These are phyloP conservation scores for Letharia columbiana DNA, from an alignment of 495 filamentous ascomycete genomes.

Conservation along the genomic window DNA sequence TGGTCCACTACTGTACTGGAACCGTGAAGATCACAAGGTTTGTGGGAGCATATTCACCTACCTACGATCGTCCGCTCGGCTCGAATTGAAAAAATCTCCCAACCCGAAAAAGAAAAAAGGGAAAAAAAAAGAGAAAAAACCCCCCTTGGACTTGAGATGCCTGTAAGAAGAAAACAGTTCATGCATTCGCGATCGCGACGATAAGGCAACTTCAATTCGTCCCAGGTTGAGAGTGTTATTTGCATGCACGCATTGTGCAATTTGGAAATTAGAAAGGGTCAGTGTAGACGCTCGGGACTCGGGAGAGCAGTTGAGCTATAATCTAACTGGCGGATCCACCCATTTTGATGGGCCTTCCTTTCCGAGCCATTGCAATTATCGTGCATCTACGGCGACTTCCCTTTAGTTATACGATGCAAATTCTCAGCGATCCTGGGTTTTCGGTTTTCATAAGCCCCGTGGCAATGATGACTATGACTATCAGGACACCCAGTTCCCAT, in stretches of 20 bases:
- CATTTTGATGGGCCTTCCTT: conserved; percentile 12
- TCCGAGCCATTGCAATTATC: conserved; percentile 16
- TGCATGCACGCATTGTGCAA: neutral
- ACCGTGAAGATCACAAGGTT: neutral
- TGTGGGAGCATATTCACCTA: neutral
- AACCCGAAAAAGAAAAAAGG: too few relatives aligned
- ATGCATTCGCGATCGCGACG: conserved; percentile 6
- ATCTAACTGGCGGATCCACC: conserved; percentile 12
- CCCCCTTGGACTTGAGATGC: neutral
- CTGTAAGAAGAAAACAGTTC: neutral
- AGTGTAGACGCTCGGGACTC: conserved; percentile 8
- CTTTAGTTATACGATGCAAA: neutral
- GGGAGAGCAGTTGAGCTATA: conserved; percentile 11
- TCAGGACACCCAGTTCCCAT: neutral
- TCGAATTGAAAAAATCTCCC: neutral
- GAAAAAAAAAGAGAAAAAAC: too few relatives aligned
- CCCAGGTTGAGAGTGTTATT: conserved; percentile 5
- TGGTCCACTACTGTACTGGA: conserved; percentile 1
- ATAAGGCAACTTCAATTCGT: conserved; percentile 3
- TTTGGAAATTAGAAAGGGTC: neutral
- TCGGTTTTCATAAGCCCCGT: neutral
- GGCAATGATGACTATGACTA: neutral
- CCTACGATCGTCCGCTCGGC: neutral
- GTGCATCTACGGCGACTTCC: conserved; percentile 7
- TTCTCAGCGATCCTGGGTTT: conserved; percentile 5